Conservation (phyloP, 768 basidiomycete species). For the Termitomyces heimii region DNA sequence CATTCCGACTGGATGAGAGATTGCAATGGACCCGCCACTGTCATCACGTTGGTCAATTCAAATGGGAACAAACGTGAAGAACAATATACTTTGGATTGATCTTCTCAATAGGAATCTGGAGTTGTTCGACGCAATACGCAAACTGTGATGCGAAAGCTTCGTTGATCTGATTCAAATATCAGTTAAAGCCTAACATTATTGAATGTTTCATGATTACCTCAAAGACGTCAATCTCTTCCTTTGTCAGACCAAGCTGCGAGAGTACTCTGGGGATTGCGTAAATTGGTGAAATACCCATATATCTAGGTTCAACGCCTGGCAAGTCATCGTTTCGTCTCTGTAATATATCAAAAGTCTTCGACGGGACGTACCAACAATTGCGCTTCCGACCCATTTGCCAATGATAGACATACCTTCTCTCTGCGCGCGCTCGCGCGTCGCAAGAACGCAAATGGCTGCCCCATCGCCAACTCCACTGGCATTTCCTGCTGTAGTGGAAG, state of each 20-base stretch:
- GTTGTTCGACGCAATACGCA: constrained; percentile 83
- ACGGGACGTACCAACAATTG: constrained; percentile 60
- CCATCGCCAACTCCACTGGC: constrained; percentile 91
- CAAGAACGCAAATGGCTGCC: constrained; percentile 78
- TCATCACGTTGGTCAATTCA: constrained; percentile 1
- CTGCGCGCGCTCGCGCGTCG: constrained; percentile 73
- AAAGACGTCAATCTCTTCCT: constrained; percentile 71
- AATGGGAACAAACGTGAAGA: constrained; percentile 1
- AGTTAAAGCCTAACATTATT: neutral
- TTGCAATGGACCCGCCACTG: constrained; percentile 82
- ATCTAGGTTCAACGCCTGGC: constrained; percentile 65
- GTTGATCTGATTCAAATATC: constrained; percentile 50
- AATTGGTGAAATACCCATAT: constrained; percentile 77
- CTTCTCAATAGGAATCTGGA: constrained; percentile 69
- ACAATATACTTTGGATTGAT: constrained; percentile 75
- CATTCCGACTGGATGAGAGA: constrained; percentile 81
- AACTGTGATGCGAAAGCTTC: constrained; percentile 94
- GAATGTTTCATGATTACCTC: constrained; percentile 42
- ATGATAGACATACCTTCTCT: constrained; percentile 72
- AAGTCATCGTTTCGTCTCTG: neutral
- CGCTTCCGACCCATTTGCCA: constrained; percentile 75
- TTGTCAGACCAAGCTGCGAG: constrained; percentile 50
- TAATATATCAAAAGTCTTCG: neutral
- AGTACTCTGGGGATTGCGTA: constrained; percentile 69
- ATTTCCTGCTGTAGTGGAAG: constrained; percentile 77